Base-by-base conservation (phyloP, 257 asterid genomes). In the Petunia secreta region DNA sequence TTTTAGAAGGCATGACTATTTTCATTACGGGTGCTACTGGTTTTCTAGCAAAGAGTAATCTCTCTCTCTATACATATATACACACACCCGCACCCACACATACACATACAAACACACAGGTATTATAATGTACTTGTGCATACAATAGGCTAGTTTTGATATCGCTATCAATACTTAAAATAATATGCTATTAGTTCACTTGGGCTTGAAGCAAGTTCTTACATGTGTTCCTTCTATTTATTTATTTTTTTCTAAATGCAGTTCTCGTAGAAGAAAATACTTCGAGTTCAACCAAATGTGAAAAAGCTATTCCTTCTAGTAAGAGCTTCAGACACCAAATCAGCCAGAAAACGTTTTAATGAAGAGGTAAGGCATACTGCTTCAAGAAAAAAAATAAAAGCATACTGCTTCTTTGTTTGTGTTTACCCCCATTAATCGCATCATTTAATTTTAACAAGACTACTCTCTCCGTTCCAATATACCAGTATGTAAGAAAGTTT, bases 11-110 rank as follows among this genome's bases (percentile, higher is more conserved):
- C 65, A 89, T 84, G 83, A 84, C 92, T 38, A 88, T 91, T 82
- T 84, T 91, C 63, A 86, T 91, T 76, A 91, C 93, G 1, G 95
- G 93, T 50, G 85, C 90, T 55, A 87, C 91, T 67, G 94, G 94
- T 25, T 90, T 89, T 73, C 86, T 89, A 1, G 94, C 91, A 38
- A 90, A 90, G 81, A 55, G 92, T 87, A 40, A 41, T 10, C n/a
- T 55, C 62, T 10, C 16, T 75, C 36, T 8, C 62, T 53, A 0
- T 44, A 3, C 8, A 0, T 11, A 25, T 10, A 6, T 55, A 16
- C 16, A 16, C 6, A 14, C 25, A 25, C 25, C 25, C 25, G 25
- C 25, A 25, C 25, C 25, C 25, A 25, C 25, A 25, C 25, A 25
- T 8, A 6, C 6, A 25, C 25, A 25, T 25, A 25, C 25, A 25